Conservation (phyloP, 2,329 filamentous ascomycete species). For the Zasmidium cellare region DNA sequence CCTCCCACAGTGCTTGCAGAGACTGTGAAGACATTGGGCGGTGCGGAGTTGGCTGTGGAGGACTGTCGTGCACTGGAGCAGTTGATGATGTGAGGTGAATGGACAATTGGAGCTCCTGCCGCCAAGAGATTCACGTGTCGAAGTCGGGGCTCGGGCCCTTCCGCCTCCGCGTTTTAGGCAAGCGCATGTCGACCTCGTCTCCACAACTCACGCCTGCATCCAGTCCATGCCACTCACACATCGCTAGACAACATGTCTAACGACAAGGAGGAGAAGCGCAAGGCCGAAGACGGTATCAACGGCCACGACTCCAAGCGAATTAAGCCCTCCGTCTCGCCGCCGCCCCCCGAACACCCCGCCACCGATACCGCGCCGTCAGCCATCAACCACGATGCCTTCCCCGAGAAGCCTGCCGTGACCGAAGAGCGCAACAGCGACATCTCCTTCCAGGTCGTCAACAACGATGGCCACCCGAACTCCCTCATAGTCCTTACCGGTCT, state of each 20-base stretch:
- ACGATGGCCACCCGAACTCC: constrained; percentile 83
- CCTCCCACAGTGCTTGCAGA: constrained; percentile 84
- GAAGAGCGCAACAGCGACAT: constrained; percentile 95
- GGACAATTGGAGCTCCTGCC: constrained; percentile 5
- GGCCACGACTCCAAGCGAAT: constrained; percentile 62
- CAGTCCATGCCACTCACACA: not conserved
- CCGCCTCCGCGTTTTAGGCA: not conserved
- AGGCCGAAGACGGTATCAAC: constrained; percentile 65
- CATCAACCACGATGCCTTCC: constrained; percentile 64
- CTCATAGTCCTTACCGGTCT: constrained; percentile 92
- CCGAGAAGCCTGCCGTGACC: constrained; percentile 89
- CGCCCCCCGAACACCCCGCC: constrained; percentile 29
- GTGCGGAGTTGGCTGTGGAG: not conserved
- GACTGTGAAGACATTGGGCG: constrained; percentile 71
- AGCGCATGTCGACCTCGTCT: not conserved
- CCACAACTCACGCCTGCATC: not conserved
- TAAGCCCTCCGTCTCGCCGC: constrained; percentile 49
- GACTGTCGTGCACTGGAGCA: not conserved
- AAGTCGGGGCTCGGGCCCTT: no score
- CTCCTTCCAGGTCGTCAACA: constrained; percentile 97
- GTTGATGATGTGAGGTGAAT: not conserved
- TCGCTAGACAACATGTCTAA: constrained; percentile 14
- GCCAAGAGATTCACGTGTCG: constrained; percentile 6
- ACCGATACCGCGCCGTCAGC: constrained; percentile 16
- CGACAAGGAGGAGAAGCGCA: constrained; percentile 59